Percentiles rank a stretch among this genome's conserved stretches.
These are phyloP conservation scores for Arthrobotrys iridis DNA, from an alignment of 2,329 filamentous ascomycete genomes.

Conservation along the genomic window DNA sequence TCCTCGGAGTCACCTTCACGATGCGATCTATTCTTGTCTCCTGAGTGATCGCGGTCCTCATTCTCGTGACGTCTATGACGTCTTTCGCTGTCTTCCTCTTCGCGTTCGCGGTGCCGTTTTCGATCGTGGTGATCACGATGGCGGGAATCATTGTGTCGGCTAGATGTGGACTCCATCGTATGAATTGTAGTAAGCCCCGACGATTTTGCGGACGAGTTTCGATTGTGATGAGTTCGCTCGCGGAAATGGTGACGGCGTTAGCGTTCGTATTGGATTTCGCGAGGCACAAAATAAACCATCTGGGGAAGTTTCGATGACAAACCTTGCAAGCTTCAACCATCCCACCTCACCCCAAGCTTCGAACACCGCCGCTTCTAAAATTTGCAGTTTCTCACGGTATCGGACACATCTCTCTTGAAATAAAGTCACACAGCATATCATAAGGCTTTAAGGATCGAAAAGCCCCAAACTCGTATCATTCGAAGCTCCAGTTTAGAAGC, in stretches of 20 bases:
- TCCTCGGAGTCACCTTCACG: conserved; percentile 60
- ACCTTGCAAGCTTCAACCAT: conserved; percentile 47
- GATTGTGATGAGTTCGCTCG: not conserved
- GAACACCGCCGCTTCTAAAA: not conserved
- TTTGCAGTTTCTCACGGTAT: not conserved
- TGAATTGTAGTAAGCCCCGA: not conserved
- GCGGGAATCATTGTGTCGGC: conserved; percentile 18
- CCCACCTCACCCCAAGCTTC: conserved; percentile 6
- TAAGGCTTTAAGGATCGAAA: not conserved
- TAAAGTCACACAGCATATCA: not conserved
- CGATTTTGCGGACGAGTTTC: not conserved
- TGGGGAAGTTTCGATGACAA: conserved; percentile 42
- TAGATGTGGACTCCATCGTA: conserved; percentile 32
- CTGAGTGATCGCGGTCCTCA: conserved; percentile 62
- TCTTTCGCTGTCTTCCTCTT: conserved; percentile 48
- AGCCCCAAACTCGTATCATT: not conserved
- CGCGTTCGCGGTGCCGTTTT: conserved; percentile 50
- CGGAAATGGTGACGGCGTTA: not conserved
- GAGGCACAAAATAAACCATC: conserved; percentile 8
- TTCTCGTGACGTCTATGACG: conserved; percentile 61
- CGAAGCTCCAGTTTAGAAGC: conserved; percentile 24
- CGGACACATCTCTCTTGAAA: not conserved
- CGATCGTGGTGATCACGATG: conserved; percentile 39
- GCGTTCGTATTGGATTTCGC: not conserved
- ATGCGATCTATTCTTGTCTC: conserved; percentile 60